Percentiles rank a stretch among this genome's conserved stretches.
phyloP scores from a whole-genome alignment of 768 basidiomycete genomes.

The Mycena vitilis region DNA sequence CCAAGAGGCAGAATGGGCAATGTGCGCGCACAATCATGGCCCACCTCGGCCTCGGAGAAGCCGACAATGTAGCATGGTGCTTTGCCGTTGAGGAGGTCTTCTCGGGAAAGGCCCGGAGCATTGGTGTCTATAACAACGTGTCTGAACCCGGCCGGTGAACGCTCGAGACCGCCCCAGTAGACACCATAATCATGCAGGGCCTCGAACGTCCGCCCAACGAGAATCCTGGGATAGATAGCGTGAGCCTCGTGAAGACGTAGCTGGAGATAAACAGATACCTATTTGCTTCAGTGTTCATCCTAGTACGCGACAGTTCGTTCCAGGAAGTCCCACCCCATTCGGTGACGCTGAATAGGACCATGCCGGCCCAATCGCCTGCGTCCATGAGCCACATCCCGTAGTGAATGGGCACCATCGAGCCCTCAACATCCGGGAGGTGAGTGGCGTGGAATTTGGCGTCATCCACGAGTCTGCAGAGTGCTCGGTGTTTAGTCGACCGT shows the following conservation, averaged over 20 bases:
- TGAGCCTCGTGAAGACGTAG: too few species aligned
- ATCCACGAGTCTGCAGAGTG: not conserved
- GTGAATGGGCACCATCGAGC: conserved; percentile 8
- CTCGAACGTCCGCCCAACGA: conserved; percentile 20
- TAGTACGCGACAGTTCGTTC: not conserved
- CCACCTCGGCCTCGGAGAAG: conserved; percentile 9
- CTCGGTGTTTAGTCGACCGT: not conserved
- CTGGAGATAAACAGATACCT: not conserved
- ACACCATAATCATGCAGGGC: conserved; percentile 14
- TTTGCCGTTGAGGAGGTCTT: conserved; percentile 3
- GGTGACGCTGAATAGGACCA: conserved; percentile 16
- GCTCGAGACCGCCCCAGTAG: not conserved
- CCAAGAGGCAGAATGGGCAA: conserved; percentile 16
- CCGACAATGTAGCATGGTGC: conserved; percentile 22
- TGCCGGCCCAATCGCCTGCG: conserved; percentile 21
- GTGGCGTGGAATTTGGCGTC: conserved; percentile 23
- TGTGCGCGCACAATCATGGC: conserved; percentile 15
- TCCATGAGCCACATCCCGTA: conserved; percentile 25
- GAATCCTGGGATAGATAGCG: not conserved
- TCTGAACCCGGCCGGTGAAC: not conserved
- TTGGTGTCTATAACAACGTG: conserved; percentile 15
- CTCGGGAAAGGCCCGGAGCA: not conserved
- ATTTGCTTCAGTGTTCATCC: conserved; percentile 17
- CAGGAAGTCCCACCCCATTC: conserved; percentile 18
- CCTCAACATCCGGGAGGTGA: not conserved